phyloP scores from a whole-genome alignment of 2,329 filamentous ascomycete species.

The Aspergillus japonicus region DNA sequence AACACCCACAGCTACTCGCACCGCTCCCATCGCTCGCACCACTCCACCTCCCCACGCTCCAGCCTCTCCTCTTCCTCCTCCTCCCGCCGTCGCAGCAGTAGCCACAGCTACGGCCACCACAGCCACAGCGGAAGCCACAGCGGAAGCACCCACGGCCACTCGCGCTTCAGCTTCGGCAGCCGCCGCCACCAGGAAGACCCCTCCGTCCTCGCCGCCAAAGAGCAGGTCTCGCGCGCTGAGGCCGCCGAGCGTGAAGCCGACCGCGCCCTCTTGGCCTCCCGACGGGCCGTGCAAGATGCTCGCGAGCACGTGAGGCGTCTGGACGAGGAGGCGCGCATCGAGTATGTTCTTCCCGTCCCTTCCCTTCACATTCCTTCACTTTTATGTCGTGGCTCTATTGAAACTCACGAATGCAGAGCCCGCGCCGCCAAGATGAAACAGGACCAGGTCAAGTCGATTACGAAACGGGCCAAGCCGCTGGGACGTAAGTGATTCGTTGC shows the following conservation, averaged over 20 bases:
- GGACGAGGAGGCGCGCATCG: conserved; percentile 65
- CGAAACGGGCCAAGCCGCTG: conserved; percentile 67
- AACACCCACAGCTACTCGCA: conserved; percentile 17
- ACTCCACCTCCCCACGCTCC: conserved; percentile 39
- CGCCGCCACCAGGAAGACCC: conserved; percentile 57
- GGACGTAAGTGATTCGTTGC: conserved; percentile 56
- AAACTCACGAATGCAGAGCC: conserved; percentile 35
- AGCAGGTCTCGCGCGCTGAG: conserved; percentile 64
- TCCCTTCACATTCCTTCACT: background rate
- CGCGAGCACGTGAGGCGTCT: conserved; percentile 62
- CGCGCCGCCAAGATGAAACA: conserved; percentile 67
- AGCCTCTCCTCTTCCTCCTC: conserved; percentile 31
- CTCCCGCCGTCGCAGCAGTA: background rate
- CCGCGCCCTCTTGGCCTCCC: conserved; percentile 59
- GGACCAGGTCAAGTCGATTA: conserved; percentile 62
- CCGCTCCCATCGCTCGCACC: conserved; percentile 20
- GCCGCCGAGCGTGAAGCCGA: conserved; percentile 65
- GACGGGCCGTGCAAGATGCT: conserved; percentile 60
- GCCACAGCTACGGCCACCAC: background rate
- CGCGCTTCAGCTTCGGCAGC: conserved; percentile 30
- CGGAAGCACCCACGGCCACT: background rate
- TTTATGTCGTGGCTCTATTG: background rate
- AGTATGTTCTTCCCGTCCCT: conserved; percentile 33
- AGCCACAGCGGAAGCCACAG: background rate
- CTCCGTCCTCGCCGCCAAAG: conserved; percentile 59